phyloP scores from a whole-genome alignment of 768 basidiomycete genomes.

The Lactarius quietus region DNA sequence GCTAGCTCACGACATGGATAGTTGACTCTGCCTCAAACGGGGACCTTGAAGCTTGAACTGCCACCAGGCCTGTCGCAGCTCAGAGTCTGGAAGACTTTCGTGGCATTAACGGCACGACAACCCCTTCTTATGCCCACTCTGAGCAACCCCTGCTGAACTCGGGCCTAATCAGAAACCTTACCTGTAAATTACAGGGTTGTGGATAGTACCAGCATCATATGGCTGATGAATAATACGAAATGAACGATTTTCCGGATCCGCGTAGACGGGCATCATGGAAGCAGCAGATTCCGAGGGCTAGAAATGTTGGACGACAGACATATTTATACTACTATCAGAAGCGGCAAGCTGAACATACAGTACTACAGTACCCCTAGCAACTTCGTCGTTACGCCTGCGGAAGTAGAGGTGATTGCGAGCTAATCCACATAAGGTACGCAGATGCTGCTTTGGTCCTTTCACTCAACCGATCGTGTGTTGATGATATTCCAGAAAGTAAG shows the following conservation, averaged over 20 bases:
- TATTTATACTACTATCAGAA: background rate
- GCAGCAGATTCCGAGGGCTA: background rate
- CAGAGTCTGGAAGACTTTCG: background rate
- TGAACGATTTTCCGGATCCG: background rate
- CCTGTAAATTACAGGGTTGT: background rate
- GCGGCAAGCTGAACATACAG: background rate
- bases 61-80: background rate
- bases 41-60: background rate
- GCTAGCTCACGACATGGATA: constrained; percentile 87
- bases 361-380: too few species aligned
- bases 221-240: background rate
- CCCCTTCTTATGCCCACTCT: too few species aligned
- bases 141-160: too few species aligned
- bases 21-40: constrained; percentile 77
- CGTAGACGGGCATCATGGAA: background rate
- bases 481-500: background rate
- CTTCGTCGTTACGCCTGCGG: too few species aligned
- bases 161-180: too few species aligned
- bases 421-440: too few species aligned
- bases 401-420: too few species aligned
- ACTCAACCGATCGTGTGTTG: background rate
- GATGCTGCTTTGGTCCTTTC: too few species aligned
- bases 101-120: background rate
- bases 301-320: too few species aligned
- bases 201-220: too few species aligned